Percentiles rank a stretch among this genome's conserved stretches.
Evolutionary conservation across 768 basidiomycete species (phyloP).

Genomic region (Russula earlei): DNA sequence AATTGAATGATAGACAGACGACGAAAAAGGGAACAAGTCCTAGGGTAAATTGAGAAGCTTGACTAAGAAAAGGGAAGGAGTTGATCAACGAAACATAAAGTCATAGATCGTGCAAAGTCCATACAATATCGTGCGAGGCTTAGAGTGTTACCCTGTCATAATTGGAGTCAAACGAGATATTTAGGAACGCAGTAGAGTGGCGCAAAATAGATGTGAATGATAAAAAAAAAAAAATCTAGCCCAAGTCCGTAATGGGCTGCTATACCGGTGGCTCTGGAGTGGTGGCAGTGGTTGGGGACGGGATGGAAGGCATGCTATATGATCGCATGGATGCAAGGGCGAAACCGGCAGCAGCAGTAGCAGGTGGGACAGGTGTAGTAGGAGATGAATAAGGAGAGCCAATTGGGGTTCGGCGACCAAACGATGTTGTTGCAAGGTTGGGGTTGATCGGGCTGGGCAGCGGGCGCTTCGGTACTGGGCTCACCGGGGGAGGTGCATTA

Average conservation of each 20-base stretch:
- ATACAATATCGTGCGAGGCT: conserved; percentile 5
- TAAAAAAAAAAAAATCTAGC: conserved; percentile 15
- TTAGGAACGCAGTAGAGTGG: background rate
- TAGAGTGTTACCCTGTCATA: conserved; percentile 9
- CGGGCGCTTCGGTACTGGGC: conserved; percentile 11
- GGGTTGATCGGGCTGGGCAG: conserved; percentile 12
- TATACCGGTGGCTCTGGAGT: conserved; percentile 8
- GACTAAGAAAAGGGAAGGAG: background rate
- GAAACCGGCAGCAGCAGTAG: background rate
- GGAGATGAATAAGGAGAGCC: conserved; percentile 19
- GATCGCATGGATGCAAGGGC: conserved; percentile 16
- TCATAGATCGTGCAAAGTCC: conserved; percentile 12
- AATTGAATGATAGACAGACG: conserved; percentile 1
- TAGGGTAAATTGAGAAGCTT: background rate
- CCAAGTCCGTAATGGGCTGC: background rate
- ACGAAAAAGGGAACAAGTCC: background rate
- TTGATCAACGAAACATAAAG: conserved; percentile 2
- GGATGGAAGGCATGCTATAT: conserved; percentile 19
- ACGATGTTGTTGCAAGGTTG: conserved; percentile 3
- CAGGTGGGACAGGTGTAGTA: conserved; percentile 14
- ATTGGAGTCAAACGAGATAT: conserved; percentile 1
- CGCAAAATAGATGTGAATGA: conserved; percentile 15
- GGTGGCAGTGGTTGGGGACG: background rate
- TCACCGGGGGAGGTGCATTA: conserved; percentile 11
- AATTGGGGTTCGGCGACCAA: conserved; percentile 18